Conservation (phyloP, 2,329 filamentous ascomycete genomes). For the Microascus cirrosus region DNA sequence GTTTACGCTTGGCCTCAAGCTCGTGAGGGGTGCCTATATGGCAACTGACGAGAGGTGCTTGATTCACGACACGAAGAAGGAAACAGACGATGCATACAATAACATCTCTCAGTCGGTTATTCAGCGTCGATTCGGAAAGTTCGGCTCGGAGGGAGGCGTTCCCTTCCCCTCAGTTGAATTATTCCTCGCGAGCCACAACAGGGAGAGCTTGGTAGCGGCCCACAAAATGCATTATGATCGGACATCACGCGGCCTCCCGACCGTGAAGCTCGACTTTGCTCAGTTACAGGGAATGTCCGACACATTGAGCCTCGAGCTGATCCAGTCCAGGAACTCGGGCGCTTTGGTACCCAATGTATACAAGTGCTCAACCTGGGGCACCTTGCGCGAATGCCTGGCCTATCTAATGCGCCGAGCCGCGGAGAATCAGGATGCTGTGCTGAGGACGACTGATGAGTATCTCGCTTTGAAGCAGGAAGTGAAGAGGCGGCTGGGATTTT, state of each 20-base stretch:
- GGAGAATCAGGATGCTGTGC: slow-evolving; percentile 63
- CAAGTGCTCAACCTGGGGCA: slow-evolving; percentile 62
- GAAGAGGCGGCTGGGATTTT: not conserved
- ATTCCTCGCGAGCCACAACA: slow-evolving; percentile 77
- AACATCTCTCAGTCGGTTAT: slow-evolving; percentile 57
- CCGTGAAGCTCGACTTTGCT: slow-evolving; percentile 32
- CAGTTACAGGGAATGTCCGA: slow-evolving; percentile 96
- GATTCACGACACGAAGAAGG: slow-evolving; percentile 60
- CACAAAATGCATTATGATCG: slow-evolving; percentile 24
- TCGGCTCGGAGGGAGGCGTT: slow-evolving; percentile 18
- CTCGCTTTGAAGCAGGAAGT: not conserved
- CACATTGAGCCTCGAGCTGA: slow-evolving; percentile 65
- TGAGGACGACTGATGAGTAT: slow-evolving; percentile 38
- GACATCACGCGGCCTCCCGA: slow-evolving; percentile 20
- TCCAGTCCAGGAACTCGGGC: slow-evolving; percentile 10
- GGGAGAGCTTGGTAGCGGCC: slow-evolving; percentile 51
- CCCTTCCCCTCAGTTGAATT: slow-evolving; percentile 48
- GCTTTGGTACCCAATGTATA: slow-evolving; percentile 22
- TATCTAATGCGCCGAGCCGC: slow-evolving; percentile 54
- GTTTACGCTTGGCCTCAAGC: slow-evolving; percentile 62
- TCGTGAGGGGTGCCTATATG: slow-evolving; percentile 66
- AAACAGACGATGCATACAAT: slow-evolving; percentile 65
- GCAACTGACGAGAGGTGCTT: slow-evolving; percentile 56
- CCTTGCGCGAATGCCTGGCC: slow-evolving; percentile 72
- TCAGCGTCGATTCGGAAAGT: slow-evolving; percentile 43